These are phyloP conservation scores for Pichia sp. DNA, from an alignment of 1,139 yeast species.

Conservation along the genomic window DNA sequence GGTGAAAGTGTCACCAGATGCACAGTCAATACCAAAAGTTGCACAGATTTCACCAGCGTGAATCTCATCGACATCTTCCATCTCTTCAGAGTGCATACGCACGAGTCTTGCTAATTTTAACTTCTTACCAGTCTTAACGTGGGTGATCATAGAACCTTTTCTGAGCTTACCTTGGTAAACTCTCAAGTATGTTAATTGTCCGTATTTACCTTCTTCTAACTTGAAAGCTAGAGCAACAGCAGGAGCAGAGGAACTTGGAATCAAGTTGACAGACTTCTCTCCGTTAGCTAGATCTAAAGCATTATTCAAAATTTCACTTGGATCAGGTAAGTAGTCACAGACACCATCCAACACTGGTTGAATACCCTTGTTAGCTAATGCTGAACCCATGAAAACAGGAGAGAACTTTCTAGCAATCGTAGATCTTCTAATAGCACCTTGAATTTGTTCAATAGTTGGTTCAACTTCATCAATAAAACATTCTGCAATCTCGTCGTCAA, in stretches of 20 bases:
- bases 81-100: slow-evolving; percentile 97
- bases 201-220: slow-evolving; percentile 96
- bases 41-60: slow-evolving; percentile 99
- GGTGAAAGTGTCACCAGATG: slow-evolving; percentile 98
- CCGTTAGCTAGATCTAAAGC: slow-evolving; percentile 72
- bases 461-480: slow-evolving; percentile 82
- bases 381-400: slow-evolving; percentile 99
- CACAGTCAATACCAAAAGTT: slow-evolving; percentile 97
- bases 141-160: slow-evolving; percentile 85
- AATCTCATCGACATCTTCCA: slow-evolving; percentile 95
- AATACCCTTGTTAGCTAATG: slow-evolving; percentile 90
- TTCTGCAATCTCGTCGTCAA: slow-evolving; percentile 95
- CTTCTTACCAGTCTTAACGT: slow-evolving; percentile 87
- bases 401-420: slow-evolving; percentile 96
- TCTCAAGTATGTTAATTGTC: slow-evolving; percentile 93
- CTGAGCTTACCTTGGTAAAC: slow-evolving; percentile 93
- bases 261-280: slow-evolving; percentile 66
- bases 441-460: slow-evolving; percentile 77
- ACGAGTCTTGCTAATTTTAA: slow-evolving; percentile 93
- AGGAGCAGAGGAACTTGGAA: slow-evolving; percentile 70
- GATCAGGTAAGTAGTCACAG: slow-evolving; percentile 92
- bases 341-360: slow-evolving; percentile 96
- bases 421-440: slow-evolving; percentile 85
- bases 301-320: slow-evolving; percentile 83
- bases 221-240: slow-evolving; percentile 97